Conservation (phyloP, 441 rosid species). For the Populus tomentosa region DNA sequence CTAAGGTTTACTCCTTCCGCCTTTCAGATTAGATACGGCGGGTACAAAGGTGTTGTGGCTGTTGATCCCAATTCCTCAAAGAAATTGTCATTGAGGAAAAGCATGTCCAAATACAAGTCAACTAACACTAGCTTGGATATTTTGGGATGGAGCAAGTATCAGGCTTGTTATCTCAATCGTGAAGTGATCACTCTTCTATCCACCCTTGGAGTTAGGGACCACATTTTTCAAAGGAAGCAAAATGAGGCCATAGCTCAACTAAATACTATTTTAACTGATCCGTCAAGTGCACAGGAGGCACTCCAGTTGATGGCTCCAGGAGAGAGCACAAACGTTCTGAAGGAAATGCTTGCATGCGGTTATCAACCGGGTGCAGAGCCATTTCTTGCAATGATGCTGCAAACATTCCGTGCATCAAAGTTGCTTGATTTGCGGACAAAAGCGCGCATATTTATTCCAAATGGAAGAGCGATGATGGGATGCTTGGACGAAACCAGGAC, state of each 20-base stretch:
- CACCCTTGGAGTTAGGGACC: conserved; percentile 29
- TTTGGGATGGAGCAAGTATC: conserved; percentile 42
- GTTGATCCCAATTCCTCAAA: conserved; percentile 36
- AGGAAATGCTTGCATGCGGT: conserved; percentile 61
- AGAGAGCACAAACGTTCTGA: conserved; percentile 48
- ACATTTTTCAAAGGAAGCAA: not conserved
- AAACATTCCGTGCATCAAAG: conserved; percentile 67
- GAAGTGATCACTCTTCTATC: conserved; percentile 44
- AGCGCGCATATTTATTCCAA: conserved; percentile 47
- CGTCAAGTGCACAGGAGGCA: conserved; percentile 56
- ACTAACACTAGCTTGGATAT: conserved; percentile 36
- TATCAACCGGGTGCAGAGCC: conserved; percentile 68
- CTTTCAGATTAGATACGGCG: conserved; percentile 50
- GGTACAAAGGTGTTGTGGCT: conserved; percentile 60
- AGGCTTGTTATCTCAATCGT: conserved; percentile 45
- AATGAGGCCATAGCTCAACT: conserved; percentile 23
- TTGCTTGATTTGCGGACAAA: conserved; percentile 58
- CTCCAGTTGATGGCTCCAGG: conserved; percentile 61
- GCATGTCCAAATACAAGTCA: conserved; percentile 44
- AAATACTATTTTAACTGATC: conserved; percentile 40
- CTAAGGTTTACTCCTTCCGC: conserved; percentile 35
- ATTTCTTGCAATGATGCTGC: conserved; percentile 85
- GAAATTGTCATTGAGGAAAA: conserved; percentile 40
- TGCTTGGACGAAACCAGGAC: conserved; percentile 74
- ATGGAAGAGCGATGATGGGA: conserved; percentile 85